Conservation (phyloP, 129 eudicot species). For the Glebionis coronaria region DNA sequence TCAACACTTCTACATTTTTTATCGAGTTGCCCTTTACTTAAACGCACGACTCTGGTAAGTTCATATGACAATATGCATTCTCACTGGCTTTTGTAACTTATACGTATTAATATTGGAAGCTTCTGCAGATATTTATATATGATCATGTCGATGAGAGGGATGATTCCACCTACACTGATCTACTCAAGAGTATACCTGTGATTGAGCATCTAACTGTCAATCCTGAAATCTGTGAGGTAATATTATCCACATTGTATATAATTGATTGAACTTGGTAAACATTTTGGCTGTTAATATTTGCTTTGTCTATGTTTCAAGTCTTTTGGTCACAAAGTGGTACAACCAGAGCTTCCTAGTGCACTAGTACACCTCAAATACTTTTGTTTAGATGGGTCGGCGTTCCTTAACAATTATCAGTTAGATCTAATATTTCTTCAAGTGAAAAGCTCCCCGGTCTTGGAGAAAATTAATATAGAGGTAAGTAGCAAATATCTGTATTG, state of each 20-base stretch:
- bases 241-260: not conserved
- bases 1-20: not conserved
- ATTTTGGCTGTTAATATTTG: not conserved
- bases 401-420: not conserved
- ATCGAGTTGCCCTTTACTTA: not conserved
- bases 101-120: not conserved
- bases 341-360: not conserved
- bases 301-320: not conserved
- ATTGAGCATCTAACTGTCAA: not conserved
- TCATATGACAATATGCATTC: not conserved
- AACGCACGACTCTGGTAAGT: not conserved
- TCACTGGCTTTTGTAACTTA: not conserved
- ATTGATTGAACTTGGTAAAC: not conserved
- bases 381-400: not conserved
- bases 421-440: not conserved
- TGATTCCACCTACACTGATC: not conserved
- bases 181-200: not conserved
- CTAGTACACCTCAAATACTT: not conserved
- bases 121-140: not conserved
- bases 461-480: not conserved
- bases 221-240: not conserved
- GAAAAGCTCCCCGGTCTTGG: not conserved
- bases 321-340: not conserved
- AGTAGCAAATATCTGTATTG: too few relatives aligned
- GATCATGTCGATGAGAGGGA: not conserved